Base-by-base conservation (phyloP, 2,329 filamentous ascomycete genomes). In the Diaporthe ampelina region DNA sequence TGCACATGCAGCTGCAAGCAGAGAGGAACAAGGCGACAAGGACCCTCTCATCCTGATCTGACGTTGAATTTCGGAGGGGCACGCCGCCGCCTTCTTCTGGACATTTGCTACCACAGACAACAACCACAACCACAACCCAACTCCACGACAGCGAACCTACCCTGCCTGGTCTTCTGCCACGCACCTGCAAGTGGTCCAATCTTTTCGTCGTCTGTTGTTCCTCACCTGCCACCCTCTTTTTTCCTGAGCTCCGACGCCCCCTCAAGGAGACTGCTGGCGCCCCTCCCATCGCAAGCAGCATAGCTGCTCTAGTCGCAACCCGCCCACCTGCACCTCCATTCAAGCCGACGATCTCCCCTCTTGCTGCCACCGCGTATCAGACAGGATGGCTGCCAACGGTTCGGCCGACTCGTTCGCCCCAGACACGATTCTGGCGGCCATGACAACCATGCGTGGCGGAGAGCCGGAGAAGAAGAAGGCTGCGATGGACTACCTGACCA, bases 391-490 rank as follows among this genome's bases (percentile, higher is more conserved):
- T 82, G 84, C 89, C 79, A 91, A 89, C 82, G 87, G 88, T 78
- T 85, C 88, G 77, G 89, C 91, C 83, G 91, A 93, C 85, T 90
- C 91, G 84, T 97, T 97, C 85, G 91, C 91, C 85, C 94, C 94
- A 77, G 84, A 86, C 59, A 87, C 88, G 81, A 94, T 99, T 79
- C 89, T 98, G 79, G 92, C 93, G 79, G 97, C 96, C 77, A 92
- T 98, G 85, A 91, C 92, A 82, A 97, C 95, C 77, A 98, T 99
- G 95, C 93, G 95, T 82, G 94, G 93, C 85, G 93, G 92, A 78
- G 92, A 96, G 81, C 91, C 93, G 81, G 90, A 93, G 78, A 98
- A 98, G 88, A 93, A 93, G 83, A 93, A 95, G 84, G 95, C 95
- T 75, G 95, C 98, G 82, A 81, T 82, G 79, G 92, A 96, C 82